These are phyloP conservation scores for Globisporangium barbulae DNA, from an alignment of 352 stramenopile genomes.

Conservation along the genomic window DNA sequence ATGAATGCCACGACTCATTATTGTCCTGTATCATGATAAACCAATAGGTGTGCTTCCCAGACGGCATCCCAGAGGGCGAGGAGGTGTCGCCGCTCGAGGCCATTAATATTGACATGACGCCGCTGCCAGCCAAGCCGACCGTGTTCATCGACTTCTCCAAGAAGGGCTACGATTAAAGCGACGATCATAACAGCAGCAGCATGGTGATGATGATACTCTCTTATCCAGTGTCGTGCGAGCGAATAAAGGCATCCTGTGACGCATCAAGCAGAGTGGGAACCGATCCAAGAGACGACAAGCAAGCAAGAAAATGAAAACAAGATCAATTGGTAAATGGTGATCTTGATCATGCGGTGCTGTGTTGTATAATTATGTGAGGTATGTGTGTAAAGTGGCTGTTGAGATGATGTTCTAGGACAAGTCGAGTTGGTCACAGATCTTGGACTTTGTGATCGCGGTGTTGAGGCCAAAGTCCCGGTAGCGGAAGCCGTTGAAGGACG, in stretches of 20 bases:
- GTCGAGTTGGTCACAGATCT: constrained; percentile 76
- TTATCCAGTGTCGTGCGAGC: no score
- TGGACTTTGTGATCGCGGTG: constrained; percentile 75
- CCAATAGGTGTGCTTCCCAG: constrained; percentile 82
- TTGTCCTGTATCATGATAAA: not conserved
- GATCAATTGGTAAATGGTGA: constrained; percentile 5
- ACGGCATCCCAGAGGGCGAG: constrained; percentile 83
- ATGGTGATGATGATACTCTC: not conserved
- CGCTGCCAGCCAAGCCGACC: constrained; percentile 63
- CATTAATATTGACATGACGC: constrained; percentile 89
- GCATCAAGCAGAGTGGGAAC: not conserved
- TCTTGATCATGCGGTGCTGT: not conserved
- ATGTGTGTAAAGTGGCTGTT: not conserved
- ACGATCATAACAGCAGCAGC: not conserved
- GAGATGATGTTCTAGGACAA: constrained; percentile 1
- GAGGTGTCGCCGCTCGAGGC: constrained; percentile 80
- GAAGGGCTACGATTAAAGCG: constrained; percentile 81
- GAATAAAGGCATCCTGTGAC: not conserved
- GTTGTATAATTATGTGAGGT: not conserved
- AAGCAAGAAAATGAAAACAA: constrained; percentile 15
- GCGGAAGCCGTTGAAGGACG: constrained; percentile 83
- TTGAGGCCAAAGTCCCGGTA: constrained; percentile 83
- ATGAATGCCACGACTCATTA: no score
- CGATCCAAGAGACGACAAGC: constrained; percentile 6
- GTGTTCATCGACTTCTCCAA: constrained; percentile 87